Evolutionary conservation across 345 rosid species (phyloP).

Genomic region (Gossypium raimondii): DNA sequence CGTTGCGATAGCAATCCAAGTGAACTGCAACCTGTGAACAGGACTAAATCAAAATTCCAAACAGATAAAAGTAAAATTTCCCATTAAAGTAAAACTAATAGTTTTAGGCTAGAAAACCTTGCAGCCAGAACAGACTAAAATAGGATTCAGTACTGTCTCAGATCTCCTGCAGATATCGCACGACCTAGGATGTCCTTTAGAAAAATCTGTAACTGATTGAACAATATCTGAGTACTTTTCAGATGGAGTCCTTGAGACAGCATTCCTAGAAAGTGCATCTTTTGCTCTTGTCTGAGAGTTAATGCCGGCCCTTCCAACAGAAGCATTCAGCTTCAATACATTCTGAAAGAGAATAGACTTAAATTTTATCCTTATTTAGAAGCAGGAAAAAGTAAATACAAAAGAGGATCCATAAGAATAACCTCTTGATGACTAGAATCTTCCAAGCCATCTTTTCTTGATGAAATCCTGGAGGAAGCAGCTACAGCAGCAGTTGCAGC

Average conservation of each 20-base stretch:
- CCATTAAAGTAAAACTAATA: background rate
- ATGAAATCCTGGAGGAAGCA: conserved; percentile 81
- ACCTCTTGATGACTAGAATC: conserved; percentile 76
- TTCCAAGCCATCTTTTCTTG: conserved; percentile 71
- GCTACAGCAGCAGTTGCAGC: conserved; percentile 99
- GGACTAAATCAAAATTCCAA: conserved; percentile 12
- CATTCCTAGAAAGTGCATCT: conserved; percentile 58
- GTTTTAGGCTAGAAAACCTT: conserved; percentile 49
- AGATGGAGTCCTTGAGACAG: conserved; percentile 46
- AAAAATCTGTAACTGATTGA: conserved; percentile 43
- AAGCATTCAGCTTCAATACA: conserved; percentile 42
- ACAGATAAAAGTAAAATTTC: conserved; percentile 6
- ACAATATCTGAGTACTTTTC: conserved; percentile 55
- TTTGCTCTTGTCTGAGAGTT: conserved; percentile 54
- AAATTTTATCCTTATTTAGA: background rate
- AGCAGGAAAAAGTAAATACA: background rate
- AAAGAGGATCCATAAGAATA: conserved; percentile 18
- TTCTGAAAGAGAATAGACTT: conserved; percentile 33
- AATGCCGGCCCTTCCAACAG: conserved; percentile 52
- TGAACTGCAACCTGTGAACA: conserved; percentile 84
- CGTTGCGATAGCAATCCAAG: conserved; percentile 88
- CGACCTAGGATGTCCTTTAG: conserved; percentile 65
- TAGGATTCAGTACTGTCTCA: conserved; percentile 76
- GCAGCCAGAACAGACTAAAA: conserved; percentile 90
- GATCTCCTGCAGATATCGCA: conserved; percentile 93